Base-by-base conservation (phyloP, 108 stramenopile species). In the Nitzschia sp. region DNA sequence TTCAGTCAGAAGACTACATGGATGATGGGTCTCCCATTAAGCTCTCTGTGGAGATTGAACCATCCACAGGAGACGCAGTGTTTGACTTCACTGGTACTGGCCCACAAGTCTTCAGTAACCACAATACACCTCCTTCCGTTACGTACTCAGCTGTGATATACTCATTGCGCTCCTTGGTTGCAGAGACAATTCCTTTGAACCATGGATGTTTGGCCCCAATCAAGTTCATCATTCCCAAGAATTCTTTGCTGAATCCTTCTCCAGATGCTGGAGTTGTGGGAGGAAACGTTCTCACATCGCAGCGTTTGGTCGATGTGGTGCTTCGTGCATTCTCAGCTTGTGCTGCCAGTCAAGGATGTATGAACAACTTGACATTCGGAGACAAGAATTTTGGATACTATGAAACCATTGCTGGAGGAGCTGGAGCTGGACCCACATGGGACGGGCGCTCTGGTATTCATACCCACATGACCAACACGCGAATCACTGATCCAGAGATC, bases 321-420 rank as follows among this genome's bases (percentile, higher is more conserved):
- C 81, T 99, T 42, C 78, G 80, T 50, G 96, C 97, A 17, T 99
- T 99, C 78, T 81, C 90, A 26, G 98, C 96, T 34, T 95, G 95
- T 77, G 97, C 98, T 7, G 98, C 97, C 8, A 95, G 93, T 71
- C 98, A 99, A 78, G 98, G 98, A 0, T 99, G 98, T 75, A 99
- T 99, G 98, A 98, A 98, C 76, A 99, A 99, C 71, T 83, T 98
- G 24, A 98, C 98, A 6, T 98, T 99, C 75, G 98, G 98, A 0
- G 92, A 99, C 79, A 80, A 92, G 3, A 67, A 85, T 17, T 95
- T 99, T 77, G 98, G 98, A 25, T 98, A 98, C 68, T 98, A 98
- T 65, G 97, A 99, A 76, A 99, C 99, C 10, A 98, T 99, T 79
- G 97, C 97, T 10, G 99, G 99, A 10, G 99, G 99, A 19, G 91